These are phyloP conservation scores for Picea glauca DNA, from an alignment of 75 land plant genomes.

Conservation along the genomic window DNA sequence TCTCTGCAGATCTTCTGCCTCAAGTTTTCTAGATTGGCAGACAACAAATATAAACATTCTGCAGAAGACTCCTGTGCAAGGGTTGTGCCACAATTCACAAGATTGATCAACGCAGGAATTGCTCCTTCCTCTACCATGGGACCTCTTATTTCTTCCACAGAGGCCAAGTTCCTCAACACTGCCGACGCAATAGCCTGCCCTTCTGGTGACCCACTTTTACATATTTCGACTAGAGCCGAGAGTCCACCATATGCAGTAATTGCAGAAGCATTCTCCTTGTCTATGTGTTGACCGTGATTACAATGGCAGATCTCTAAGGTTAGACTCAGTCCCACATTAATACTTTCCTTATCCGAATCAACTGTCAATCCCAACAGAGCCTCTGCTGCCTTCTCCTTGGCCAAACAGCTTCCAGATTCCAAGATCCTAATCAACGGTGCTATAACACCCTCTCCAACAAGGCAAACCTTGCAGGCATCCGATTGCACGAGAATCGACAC, in stretches of 20 bases:
- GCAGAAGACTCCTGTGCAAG: constrained; percentile 45
- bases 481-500: constrained; percentile 30
- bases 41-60: constrained; percentile 46
- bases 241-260: constrained; percentile 72
- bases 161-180: constrained; percentile 22
- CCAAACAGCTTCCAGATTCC: constrained; percentile 46
- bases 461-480: constrained; percentile 12
- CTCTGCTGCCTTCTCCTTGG: constrained; percentile 42
- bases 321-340: too few species aligned
- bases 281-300: too few species aligned
- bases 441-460: constrained; percentile 48
- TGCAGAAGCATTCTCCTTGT: constrained; percentile 31
- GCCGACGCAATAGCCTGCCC: constrained; percentile 23
- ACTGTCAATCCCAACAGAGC: constrained; percentile 51
- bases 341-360: constrained; percentile 31
- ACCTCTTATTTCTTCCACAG: constrained; percentile 22
- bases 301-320: too few species aligned
- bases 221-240: constrained; percentile 41
- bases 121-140: constrained; percentile 57
- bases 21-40: constrained; percentile 29
- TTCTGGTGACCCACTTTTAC: constrained; percentile 22
- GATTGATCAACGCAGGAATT: constrained; percentile 33
- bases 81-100: constrained; percentile 47
- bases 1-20: constrained; percentile 29
- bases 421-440: constrained; percentile 52